phyloP scores from a whole-genome alignment of 2,329 filamentous ascomycete species.

The Paramyrothecium sp. region DNA sequence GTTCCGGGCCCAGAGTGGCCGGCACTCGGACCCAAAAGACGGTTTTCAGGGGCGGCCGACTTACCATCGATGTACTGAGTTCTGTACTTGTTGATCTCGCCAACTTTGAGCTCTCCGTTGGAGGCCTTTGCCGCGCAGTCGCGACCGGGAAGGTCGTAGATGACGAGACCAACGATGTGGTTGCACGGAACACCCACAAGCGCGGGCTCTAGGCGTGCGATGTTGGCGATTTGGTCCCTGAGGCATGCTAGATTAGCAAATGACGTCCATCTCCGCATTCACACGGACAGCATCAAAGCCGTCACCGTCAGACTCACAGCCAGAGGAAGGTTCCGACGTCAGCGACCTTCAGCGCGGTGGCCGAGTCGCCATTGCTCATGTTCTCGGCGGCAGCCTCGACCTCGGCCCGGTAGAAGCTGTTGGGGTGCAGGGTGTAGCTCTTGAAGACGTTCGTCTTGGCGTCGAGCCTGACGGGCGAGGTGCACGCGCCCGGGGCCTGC shows the following conservation, averaged over 20 bases:
- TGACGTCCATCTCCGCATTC: background rate
- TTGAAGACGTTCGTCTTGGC: slow-evolving; percentile 35
- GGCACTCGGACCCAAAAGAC: background rate
- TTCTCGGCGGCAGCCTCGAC: slow-evolving; percentile 60
- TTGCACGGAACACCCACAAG: slow-evolving; percentile 41
- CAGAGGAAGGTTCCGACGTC: slow-evolving; percentile 53
- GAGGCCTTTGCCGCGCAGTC: slow-evolving; percentile 57
- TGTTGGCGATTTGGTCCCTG: slow-evolving; percentile 49
- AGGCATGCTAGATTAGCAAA: background rate
- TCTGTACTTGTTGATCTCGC: slow-evolving; percentile 52
- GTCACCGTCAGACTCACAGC: slow-evolving; percentile 35
- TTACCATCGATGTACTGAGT: slow-evolving; percentile 51
- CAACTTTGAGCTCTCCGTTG: slow-evolving; percentile 54
- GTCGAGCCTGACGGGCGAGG: slow-evolving; percentile 33
- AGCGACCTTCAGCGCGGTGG: slow-evolving; percentile 49
- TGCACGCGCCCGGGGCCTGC: slow-evolving; percentile 26
- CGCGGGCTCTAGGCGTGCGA: slow-evolving; percentile 43
- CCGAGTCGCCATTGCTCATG: slow-evolving; percentile 52
- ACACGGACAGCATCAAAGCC: background rate
- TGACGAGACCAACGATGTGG: slow-evolving; percentile 49
- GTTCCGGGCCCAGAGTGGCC: background rate
- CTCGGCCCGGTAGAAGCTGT: slow-evolving; percentile 51
- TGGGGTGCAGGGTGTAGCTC: slow-evolving; percentile 37
- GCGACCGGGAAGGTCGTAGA: slow-evolving; percentile 58
- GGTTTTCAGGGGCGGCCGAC: background rate